Base-by-base conservation (phyloP, 768 basidiomycete genomes). In the Agrocybe chaxingu region DNA sequence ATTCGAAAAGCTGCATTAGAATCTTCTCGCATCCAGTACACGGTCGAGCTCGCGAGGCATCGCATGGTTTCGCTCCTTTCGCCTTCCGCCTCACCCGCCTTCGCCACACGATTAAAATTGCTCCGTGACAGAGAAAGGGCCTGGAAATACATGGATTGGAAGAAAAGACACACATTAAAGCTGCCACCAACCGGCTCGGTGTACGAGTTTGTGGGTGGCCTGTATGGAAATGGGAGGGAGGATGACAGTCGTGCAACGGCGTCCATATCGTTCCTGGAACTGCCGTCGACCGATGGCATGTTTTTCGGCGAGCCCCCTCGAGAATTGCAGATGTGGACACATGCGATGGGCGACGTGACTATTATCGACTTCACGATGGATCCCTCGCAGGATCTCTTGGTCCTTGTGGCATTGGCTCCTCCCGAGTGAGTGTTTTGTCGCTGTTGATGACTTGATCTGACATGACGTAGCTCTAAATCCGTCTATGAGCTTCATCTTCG, bases 321-420 rank as follows among this genome's bases (percentile, higher is more conserved):
- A 34, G 60, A 63, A 32, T 51, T 70, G 51, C 64, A 66, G 47
- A 64, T 61, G 33, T 79, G 78, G 78, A 74, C 71, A 1, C 75
- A 79, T 52, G 42, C 61, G 19, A 74, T 77, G 65, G 63, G 61
- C 9, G 71, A 73, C 34, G 45, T 75, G 16, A 69, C 65, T 39
- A 71, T 79, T 50, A 69, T 79, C 19, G 80, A 83, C 54, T 80
- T 82, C 45, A 79, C 80, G 0, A 80, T 82, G 73, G 79, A 79
- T 63, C 78, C 77, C 8, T 66, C 71, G 4, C 78, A 80, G 62
- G 78, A 82, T 61, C 60, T 83, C 3, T 65, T 81, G 11, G 75
- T 79, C 9, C 71, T 82, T 9, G 73, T 81, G 11, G 67, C 73
- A 3, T 63, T 75, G 8, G 68, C 76, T 0, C 65, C 72, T 34